Percentiles rank a stretch among this genome's conserved stretches.
Conservation (phyloP, 2,329 filamentous ascomycete genomes). For the Fusarium xyrophilum region DNA sequence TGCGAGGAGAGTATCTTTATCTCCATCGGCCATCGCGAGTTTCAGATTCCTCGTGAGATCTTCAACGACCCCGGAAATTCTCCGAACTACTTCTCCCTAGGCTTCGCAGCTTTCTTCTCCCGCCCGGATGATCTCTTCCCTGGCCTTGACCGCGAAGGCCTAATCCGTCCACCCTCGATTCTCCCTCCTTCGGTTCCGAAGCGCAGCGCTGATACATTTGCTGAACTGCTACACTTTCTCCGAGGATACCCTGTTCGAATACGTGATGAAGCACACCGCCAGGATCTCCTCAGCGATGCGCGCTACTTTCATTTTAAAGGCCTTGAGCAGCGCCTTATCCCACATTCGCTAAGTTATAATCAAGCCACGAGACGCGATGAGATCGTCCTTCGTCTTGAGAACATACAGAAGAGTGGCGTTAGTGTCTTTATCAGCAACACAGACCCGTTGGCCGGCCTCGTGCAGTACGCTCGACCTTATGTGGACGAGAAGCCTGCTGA, state of each 20-base stretch:
- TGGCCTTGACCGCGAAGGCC: constrained; percentile 76
- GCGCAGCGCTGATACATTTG: constrained; percentile 82
- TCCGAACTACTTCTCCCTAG: constrained; percentile 95
- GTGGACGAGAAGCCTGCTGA: constrained; percentile 78
- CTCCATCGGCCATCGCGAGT: constrained; percentile 83
- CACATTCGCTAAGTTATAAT: constrained; percentile 79
- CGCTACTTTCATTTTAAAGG: constrained; percentile 94
- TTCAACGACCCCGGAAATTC: constrained; percentile 86
- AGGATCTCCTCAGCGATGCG: constrained; percentile 81
- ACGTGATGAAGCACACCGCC: constrained; percentile 76
- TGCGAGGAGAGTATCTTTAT: constrained; percentile 93
- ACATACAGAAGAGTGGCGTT: constrained; percentile 87
- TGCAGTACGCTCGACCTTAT: constrained; percentile 84
- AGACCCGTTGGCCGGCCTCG: constrained; percentile 55
- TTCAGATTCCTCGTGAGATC: constrained; percentile 87
- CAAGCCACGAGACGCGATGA: constrained; percentile 71
- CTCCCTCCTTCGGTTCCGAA: constrained; percentile 81
- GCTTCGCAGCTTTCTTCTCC: constrained; percentile 87
- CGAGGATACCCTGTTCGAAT: constrained; percentile 85
- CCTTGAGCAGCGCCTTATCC: constrained; percentile 84
- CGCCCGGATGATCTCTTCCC: constrained; percentile 83
- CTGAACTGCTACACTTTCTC: constrained; percentile 80
- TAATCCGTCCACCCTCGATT: constrained; percentile 88
- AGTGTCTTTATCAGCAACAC: constrained; percentile 60
- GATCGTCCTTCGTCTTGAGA: constrained; percentile 80